phyloP scores from a whole-genome alignment of 208 protist genomes.

The Crithidia sp. region DNA sequence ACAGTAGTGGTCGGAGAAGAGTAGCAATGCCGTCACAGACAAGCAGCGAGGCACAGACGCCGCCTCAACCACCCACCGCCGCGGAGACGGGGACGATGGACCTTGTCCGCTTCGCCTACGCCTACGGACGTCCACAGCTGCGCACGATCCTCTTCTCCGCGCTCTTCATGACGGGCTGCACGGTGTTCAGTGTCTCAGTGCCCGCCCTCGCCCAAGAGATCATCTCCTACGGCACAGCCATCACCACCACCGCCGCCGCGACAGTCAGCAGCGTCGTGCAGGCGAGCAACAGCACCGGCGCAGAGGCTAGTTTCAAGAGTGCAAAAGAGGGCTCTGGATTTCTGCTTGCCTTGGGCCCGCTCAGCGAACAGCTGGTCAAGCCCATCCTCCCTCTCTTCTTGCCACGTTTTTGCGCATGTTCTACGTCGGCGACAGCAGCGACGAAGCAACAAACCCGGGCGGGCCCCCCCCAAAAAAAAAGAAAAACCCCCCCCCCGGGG shows the following conservation, averaged over 20 bases:
- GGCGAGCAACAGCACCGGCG: not conserved
- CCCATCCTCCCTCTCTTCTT: constrained; percentile 28
- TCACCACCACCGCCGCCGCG: not conserved
- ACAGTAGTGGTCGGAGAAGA: no score
- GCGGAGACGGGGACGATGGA: not conserved
- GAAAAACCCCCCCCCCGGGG: no score
- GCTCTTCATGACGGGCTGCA: constrained; percentile 48
- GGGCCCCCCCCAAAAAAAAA: no score
- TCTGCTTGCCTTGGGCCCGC: constrained; percentile 3
- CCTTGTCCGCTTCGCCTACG: constrained; percentile 46
- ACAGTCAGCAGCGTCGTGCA: constrained; percentile 5
- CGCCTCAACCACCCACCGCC: no score
- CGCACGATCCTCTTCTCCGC: constrained; percentile 39
- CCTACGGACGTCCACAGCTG: constrained; percentile 44
- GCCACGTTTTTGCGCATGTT: not conserved
- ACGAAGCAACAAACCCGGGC: no score
- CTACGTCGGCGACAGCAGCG: no score
- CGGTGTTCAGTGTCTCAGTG: constrained; percentile 43
- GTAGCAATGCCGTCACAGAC: no score
- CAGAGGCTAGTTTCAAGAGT: not conserved
- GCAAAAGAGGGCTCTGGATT: not conserved
- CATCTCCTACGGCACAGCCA: constrained; percentile 36
- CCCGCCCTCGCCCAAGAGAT: constrained; percentile 58
- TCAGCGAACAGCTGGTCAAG: constrained; percentile 28
- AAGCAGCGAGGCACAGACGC: no score